Conservation (phyloP, 148 eudicot species). For the Silene latifolia region DNA sequence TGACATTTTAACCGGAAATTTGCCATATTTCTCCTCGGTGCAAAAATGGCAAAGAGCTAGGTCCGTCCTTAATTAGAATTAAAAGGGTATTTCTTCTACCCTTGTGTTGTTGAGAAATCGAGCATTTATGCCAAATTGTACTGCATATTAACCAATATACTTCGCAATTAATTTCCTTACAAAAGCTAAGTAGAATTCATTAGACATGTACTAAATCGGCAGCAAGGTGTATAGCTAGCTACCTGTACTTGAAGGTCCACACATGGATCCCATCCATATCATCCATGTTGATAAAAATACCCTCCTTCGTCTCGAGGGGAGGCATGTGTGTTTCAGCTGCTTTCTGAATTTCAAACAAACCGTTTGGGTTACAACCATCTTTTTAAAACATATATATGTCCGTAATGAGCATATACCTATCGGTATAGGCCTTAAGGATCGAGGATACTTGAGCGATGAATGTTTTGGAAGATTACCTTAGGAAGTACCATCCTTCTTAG, state of each 20-base stretch:
- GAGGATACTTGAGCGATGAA: too few relatives aligned
- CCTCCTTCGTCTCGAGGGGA: conserved; percentile 56
- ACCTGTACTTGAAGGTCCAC: conserved; percentile 94
- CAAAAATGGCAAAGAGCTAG: neutral
- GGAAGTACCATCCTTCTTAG: conserved; percentile 79
- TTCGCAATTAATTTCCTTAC: too few relatives aligned
- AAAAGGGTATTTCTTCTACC: neutral
- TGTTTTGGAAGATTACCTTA: conserved; percentile 34
- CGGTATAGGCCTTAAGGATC: too few relatives aligned
- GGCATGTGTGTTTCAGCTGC: conserved; percentile 79
- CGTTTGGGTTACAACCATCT: neutral
- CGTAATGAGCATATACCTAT: too few relatives aligned
- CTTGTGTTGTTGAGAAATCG: too few relatives aligned
- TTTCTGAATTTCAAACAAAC: conserved; percentile 37
- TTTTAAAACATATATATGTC: too few relatives aligned
- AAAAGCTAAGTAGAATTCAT: too few relatives aligned
- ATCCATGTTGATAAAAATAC: conserved; percentile 55
- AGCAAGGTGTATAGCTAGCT: neutral
- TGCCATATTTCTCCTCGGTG: too few relatives aligned
- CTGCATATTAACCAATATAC: too few relatives aligned
- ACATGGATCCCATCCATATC: conserved; percentile 74
- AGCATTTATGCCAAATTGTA: too few relatives aligned
- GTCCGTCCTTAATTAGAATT: neutral
- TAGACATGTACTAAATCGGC: neutral
- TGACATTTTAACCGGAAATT: too few relatives aligned